Evolutionary conservation across 768 basidiomycete genomes (phyloP).

Genomic region (Tylopilus plumbeoviolaceoides): DNA sequence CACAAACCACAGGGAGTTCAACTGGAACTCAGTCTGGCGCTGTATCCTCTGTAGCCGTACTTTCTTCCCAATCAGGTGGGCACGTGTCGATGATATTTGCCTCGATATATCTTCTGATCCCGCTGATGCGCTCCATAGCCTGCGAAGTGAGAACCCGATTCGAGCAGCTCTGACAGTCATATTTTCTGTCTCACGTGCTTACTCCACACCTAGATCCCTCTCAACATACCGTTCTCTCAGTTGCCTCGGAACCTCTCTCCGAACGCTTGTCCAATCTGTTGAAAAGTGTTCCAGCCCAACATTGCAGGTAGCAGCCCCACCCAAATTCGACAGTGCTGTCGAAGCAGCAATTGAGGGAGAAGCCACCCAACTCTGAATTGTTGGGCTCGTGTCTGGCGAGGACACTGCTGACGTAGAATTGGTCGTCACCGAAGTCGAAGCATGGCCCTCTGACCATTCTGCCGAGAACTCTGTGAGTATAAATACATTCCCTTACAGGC

Average conservation of each 20-base stretch:
- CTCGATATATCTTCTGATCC: constrained; percentile 48
- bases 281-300: constrained; percentile 52
- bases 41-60: not conserved
- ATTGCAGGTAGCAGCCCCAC: constrained; percentile 56
- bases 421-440: constrained; percentile 43
- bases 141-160: too few species aligned
- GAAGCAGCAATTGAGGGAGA: constrained; percentile 41
- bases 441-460: constrained; percentile 44
- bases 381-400: constrained; percentile 35
- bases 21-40: constrained; percentile 1
- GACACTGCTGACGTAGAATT: constrained; percentile 32
- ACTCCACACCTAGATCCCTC: constrained; percentile 12
- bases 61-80: constrained; percentile 3
- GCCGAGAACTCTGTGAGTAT: constrained; percentile 34
- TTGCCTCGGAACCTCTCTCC: constrained; percentile 54
- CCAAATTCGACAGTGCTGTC: constrained; percentile 32
- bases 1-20: not conserved
- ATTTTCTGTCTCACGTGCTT: constrained; percentile 64
- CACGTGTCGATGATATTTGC: constrained; percentile 79
- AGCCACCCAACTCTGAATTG: constrained; percentile 32
- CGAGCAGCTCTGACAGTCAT: too few species aligned
- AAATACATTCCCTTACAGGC: constrained; percentile 1
- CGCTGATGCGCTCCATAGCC: constrained; percentile 56
- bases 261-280: constrained; percentile 61
- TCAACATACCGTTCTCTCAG: constrained; percentile 29